These are phyloP conservation scores for Trifolium repens DNA, from an alignment of 306 rosid species.

Conservation along the genomic window DNA sequence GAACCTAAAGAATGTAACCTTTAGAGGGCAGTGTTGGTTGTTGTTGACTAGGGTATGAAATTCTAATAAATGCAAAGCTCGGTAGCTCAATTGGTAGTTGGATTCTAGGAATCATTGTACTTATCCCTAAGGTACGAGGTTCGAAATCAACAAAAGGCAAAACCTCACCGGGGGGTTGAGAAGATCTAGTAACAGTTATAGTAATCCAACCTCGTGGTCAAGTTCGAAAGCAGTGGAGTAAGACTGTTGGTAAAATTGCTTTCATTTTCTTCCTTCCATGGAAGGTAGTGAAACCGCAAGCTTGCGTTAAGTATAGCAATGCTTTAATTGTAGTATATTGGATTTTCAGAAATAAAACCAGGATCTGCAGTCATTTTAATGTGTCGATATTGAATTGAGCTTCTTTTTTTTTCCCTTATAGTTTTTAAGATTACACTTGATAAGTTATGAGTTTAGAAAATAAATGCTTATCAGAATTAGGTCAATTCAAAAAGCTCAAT, in stretches of 20 bases:
- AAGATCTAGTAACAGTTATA: too few species aligned
- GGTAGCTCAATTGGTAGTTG: too few species aligned
- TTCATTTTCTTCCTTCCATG: too few species aligned
- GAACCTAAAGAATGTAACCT: background rate
- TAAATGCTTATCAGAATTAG: background rate
- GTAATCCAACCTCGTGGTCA: too few species aligned
- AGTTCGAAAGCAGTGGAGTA: too few species aligned
- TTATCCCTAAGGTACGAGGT: too few species aligned
- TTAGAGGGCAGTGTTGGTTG: background rate
- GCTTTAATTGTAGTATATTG: background rate
- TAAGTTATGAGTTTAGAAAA: background rate
- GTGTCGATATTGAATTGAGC: background rate
- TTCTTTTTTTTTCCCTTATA: background rate
- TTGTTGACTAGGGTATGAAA: slow-evolving; percentile 7
- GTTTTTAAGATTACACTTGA: background rate
- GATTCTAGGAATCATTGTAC: too few species aligned
- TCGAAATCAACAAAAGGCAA: too few species aligned
- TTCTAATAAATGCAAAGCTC: background rate
- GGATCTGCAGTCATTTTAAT: background rate
- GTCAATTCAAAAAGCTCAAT: slow-evolving; percentile 7
- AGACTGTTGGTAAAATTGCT: background rate
- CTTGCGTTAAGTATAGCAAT: background rate
- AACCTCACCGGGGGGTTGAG: too few species aligned
- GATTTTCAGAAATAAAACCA: slow-evolving; percentile 11
- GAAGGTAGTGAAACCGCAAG: background rate